Evolutionary conservation across 768 basidiomycete genomes (phyloP).

Genomic region (Cystobasidium onofrii): DNA sequence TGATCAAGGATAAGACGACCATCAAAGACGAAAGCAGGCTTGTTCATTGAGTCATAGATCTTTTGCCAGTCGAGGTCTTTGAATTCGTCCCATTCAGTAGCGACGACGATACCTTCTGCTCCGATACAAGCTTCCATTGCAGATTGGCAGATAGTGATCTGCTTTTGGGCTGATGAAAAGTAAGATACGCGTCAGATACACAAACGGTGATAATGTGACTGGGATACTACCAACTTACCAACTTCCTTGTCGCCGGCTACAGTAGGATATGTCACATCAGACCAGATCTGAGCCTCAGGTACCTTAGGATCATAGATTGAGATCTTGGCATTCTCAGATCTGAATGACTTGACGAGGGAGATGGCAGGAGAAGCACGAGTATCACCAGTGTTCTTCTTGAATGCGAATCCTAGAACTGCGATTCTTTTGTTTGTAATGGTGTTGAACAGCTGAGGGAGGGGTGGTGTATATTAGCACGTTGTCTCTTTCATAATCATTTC

Average conservation of each 20-base stretch:
- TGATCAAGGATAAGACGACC: constrained; percentile 80
- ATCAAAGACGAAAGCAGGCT: constrained; percentile 98
- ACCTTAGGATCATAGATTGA: constrained; percentile 88
- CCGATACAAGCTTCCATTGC: constrained; percentile 80
- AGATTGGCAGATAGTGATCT: constrained; percentile 66
- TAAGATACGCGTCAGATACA: not conserved
- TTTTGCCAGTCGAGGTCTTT: constrained; percentile 77
- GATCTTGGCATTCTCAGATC: constrained; percentile 73
- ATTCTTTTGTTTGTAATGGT: constrained; percentile 96
- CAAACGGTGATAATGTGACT: not conserved
- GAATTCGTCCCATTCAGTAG: constrained; percentile 88
- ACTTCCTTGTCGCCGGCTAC: constrained; percentile 53
- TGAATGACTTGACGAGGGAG: constrained; percentile 87
- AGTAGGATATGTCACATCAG: constrained; percentile 50
- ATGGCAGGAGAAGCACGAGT: constrained; percentile 96
- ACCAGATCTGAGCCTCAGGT: constrained; percentile 73
- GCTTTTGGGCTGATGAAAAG: constrained; percentile 66
- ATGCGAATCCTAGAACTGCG: constrained; percentile 93
- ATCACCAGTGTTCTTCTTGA: constrained; percentile 99
- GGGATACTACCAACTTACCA: constrained; percentile 51
- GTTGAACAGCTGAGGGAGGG: constrained; percentile 62
- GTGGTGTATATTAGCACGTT: not conserved
- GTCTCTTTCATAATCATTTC: not conserved
- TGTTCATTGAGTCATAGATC: constrained; percentile 81
- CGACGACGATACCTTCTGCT: constrained; percentile 87